Conservation (phyloP, 768 basidiomycete genomes). For the Suillus sp. region DNA sequence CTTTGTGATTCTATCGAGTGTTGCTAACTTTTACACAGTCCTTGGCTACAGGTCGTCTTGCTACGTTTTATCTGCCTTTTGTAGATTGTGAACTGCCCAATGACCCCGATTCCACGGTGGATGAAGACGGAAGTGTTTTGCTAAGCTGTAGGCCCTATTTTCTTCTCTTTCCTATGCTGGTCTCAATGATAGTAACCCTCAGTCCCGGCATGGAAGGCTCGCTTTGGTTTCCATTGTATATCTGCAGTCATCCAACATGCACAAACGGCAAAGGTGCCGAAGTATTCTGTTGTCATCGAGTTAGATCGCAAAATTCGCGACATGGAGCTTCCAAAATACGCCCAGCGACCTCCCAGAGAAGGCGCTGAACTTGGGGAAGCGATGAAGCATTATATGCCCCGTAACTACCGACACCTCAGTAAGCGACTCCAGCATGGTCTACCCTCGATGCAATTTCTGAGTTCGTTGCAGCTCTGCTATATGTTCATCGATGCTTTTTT, state of each 20-base stretch:
- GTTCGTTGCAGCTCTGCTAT: constrained; percentile 55
- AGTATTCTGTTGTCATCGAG: constrained; percentile 62
- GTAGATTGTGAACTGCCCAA: constrained; percentile 72
- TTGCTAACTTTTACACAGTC: constrained; percentile 8
- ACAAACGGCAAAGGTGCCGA: constrained; percentile 63
- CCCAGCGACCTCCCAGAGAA: constrained; percentile 50
- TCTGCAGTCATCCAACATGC: constrained; percentile 70
- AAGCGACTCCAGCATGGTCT: constrained; percentile 25
- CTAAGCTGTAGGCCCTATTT: constrained; percentile 54
- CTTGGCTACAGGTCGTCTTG: constrained; percentile 65
- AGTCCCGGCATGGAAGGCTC: constrained; percentile 75
- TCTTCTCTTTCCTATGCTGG: not conserved
- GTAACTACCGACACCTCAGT: constrained; percentile 73
- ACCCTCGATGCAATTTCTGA: not conserved
- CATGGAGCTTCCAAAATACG: constrained; percentile 66
- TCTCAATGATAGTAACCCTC: constrained; percentile 1
- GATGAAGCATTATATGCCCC: constrained; percentile 78
- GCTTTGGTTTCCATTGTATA: constrained; percentile 65
- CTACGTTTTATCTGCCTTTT: constrained; percentile 69
- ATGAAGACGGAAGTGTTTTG: constrained; percentile 57
- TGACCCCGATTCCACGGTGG: constrained; percentile 59
- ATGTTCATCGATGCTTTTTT: constrained; percentile 77
- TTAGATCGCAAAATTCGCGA: constrained; percentile 67
- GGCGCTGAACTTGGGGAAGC: constrained; percentile 57
- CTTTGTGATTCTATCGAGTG: not conserved